phyloP scores from a whole-genome alignment of 2,329 filamentous ascomycete genomes.

The Biscogniauxia marginata region DNA sequence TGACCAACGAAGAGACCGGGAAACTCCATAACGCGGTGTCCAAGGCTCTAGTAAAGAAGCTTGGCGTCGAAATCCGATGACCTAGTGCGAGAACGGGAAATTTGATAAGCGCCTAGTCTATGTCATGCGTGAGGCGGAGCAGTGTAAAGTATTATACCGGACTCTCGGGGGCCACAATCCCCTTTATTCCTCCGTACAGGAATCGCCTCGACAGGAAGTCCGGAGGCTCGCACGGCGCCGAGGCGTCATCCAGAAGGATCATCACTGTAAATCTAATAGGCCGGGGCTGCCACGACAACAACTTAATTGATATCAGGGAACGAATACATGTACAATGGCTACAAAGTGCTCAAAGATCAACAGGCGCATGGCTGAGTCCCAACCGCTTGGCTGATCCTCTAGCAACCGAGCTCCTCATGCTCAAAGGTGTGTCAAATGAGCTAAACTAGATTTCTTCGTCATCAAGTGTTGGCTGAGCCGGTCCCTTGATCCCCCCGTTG shows the following conservation, averaged over 20 bases:
- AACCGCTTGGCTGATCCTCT: not conserved
- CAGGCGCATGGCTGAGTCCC: not conserved
- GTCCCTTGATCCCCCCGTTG: not conserved
- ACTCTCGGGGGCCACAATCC: not conserved
- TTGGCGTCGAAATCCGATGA: constrained; percentile 78
- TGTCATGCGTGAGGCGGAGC: not conserved
- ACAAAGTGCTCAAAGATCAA: not conserved
- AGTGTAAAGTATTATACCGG: not conserved
- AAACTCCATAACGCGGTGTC: constrained; percentile 69
- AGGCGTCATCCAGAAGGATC: not conserved
- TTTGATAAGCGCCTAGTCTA: not conserved
- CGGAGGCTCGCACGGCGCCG: not conserved
- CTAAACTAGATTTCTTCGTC: not conserved
- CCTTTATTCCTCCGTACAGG: not conserved
- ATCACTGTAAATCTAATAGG: not conserved
- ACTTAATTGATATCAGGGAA: not conserved
- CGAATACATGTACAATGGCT: not conserved
- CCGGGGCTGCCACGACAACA: not conserved
- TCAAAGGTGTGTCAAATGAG: not conserved
- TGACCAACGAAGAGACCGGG: constrained; percentile 82
- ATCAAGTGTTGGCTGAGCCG: not conserved
- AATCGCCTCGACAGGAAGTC: not conserved
- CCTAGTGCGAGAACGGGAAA: not conserved
- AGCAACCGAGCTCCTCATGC: not conserved
- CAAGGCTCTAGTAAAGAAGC: constrained; percentile 60